These are phyloP conservation scores for Colletotrichum sidae DNA, from an alignment of 2,329 filamentous ascomycete genomes.

Conservation along the genomic window DNA sequence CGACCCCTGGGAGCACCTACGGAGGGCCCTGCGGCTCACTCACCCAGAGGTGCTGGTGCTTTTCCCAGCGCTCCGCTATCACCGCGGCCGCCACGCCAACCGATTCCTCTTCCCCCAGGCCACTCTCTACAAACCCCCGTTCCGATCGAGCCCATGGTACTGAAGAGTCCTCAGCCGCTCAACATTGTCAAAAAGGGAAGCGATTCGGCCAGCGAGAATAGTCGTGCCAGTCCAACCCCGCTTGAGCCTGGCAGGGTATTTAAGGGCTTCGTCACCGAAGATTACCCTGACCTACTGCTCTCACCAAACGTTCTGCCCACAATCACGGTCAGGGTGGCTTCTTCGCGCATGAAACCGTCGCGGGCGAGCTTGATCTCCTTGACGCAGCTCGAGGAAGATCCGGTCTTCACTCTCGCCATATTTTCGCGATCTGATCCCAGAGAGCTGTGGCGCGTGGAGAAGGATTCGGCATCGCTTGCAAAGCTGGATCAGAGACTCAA, in stretches of 20 bases:
- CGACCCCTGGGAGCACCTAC: constrained; percentile 57
- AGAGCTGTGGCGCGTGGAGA: constrained; percentile 95
- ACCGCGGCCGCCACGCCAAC: constrained; percentile 78
- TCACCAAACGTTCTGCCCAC: constrained; percentile 90
- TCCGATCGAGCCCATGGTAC: constrained; percentile 44
- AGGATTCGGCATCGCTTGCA: constrained; percentile 84
- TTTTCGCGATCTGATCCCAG: constrained; percentile 79
- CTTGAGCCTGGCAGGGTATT: constrained; percentile 69
- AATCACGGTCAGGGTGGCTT: constrained; percentile 87
- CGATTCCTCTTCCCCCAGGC: constrained; percentile 78
- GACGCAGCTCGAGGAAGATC: constrained; percentile 87
- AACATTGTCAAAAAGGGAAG: constrained; percentile 50
- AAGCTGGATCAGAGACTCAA: constrained; percentile 86
- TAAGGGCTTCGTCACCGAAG: constrained; percentile 83
- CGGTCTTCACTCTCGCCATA: constrained; percentile 91
- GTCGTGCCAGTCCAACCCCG: constrained; percentile 49
- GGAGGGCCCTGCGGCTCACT: constrained; percentile 57
- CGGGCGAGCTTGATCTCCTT: constrained; percentile 85
- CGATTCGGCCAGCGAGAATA: constrained; percentile 46
- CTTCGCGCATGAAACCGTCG: constrained; percentile 94
- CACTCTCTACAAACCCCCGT: constrained; percentile 72
- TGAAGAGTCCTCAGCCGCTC: constrained; percentile 56
- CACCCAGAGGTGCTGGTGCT: constrained; percentile 63
- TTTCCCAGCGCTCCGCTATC: constrained; percentile 70
- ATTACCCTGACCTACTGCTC: constrained; percentile 87